Evolutionary conservation across 2,329 filamentous ascomycete species (phyloP).

Genomic region (Periconia sp.): DNA sequence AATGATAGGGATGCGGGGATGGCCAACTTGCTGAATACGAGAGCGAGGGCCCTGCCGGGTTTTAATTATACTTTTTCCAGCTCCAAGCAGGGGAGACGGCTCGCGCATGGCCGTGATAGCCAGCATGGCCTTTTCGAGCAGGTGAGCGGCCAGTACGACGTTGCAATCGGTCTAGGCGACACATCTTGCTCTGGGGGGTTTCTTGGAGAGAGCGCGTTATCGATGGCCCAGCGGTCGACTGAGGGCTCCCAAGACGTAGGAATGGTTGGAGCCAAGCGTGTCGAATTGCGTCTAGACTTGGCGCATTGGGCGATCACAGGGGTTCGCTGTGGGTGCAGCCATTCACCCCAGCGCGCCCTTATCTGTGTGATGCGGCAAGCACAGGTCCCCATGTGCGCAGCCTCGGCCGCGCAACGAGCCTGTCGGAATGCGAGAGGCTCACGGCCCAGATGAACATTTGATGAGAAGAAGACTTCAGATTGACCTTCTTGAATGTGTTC

Average conservation of each 20-base stretch:
- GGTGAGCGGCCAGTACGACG: conserved; percentile 29
- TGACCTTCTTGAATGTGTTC: not conserved
- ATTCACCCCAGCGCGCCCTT: conserved; percentile 21
- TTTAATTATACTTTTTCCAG: conserved; percentile 12
- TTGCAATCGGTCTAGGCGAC: conserved; percentile 32
- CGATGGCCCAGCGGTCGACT: conserved; percentile 23
- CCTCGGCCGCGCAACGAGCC: not conserved
- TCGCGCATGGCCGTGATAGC: conserved; percentile 6
- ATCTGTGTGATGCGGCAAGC: conserved; percentile 18
- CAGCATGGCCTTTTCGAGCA: conserved; percentile 34
- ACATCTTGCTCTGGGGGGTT: conserved; percentile 12
- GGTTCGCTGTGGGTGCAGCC: conserved; percentile 5
- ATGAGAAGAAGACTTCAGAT: not conserved
- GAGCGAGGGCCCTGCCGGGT: conserved; percentile 1
- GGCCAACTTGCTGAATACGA: conserved; percentile 9
- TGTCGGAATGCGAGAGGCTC: not conserved
- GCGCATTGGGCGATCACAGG: conserved; percentile 25
- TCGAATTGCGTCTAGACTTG: conserved; percentile 36
- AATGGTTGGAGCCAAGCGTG: conserved; percentile 24
- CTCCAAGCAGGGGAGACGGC: not conserved
- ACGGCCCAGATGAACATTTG: not conserved
- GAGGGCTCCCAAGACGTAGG: conserved; percentile 26
- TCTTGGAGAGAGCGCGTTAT: conserved; percentile 26
- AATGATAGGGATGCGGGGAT: conserved; percentile 15
- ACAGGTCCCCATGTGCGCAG: not conserved